Conservation (phyloP, 2,329 filamentous ascomycete genomes). For the Diaporthe nobilis region DNA sequence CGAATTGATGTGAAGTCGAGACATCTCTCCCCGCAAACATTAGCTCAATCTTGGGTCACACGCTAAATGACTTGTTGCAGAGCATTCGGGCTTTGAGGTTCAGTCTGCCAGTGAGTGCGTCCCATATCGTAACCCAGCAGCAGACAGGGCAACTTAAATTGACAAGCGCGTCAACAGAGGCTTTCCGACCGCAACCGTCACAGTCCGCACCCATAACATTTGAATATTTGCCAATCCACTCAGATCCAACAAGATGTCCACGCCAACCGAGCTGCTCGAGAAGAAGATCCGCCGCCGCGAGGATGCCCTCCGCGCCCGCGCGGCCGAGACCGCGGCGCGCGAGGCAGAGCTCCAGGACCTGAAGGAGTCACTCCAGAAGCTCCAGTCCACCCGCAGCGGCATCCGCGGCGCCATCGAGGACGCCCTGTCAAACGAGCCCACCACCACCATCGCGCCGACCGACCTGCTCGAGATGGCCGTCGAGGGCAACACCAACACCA, state of each 20-base stretch:
- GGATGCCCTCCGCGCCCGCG: neutral
- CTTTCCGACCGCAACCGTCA: neutral
- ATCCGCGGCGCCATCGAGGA: neutral
- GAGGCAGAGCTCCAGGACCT: neutral
- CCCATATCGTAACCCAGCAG: too few relatives aligned
- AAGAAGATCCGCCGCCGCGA: neutral
- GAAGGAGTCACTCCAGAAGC: neutral
- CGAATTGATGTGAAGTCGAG: too few relatives aligned
- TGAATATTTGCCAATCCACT: fast-evolving
- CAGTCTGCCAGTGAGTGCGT: neutral
- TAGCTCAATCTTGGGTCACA: too few relatives aligned
- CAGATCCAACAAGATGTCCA: neutral
- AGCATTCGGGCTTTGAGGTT: too few relatives aligned
- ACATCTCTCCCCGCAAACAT: too few relatives aligned
- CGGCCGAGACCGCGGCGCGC: neutral
- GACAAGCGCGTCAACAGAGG: neutral
- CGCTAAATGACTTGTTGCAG: too few relatives aligned
- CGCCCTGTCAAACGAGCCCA: neutral
- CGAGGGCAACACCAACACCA: neutral
- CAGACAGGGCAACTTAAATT: neutral
- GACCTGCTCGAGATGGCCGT: neutral
- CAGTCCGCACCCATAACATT: neutral
- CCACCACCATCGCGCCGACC: neutral
- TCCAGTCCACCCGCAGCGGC: neutral
- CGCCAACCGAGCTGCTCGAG: neutral